Percentiles rank a stretch among this genome's conserved stretches.
These are phyloP conservation scores for Phytophthora brassicae DNA, from an alignment of 352 stramenopile genomes.

Conservation along the genomic window DNA sequence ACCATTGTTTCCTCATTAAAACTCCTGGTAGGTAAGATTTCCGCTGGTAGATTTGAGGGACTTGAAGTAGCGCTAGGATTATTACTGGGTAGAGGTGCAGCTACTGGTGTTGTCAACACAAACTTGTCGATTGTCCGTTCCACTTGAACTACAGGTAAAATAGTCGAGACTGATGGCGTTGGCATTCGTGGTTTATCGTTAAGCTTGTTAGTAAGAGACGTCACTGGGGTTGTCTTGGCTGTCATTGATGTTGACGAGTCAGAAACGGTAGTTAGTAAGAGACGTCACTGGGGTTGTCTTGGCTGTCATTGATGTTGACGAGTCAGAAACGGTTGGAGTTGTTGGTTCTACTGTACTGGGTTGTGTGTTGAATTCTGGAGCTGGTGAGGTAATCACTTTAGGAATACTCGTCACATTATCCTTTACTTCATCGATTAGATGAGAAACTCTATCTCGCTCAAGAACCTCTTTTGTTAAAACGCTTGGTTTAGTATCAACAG, in stretches of 20 bases:
- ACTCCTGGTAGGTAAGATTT: background rate
- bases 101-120: conserved; percentile 6
- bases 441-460: background rate
- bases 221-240: background rate
- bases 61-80: background rate
- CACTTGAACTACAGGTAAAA: conserved; percentile 24
- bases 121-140: conserved; percentile 19
- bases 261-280: too few species aligned
- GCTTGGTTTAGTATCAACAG: background rate
- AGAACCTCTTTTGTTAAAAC: background rate
- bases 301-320: too few species aligned
- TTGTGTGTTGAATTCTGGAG: too few species aligned
- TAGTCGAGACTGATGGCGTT: conserved; percentile 17
- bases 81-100: background rate
- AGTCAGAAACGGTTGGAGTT: too few species aligned
- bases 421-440: background rate
- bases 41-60: background rate
- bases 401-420: background rate
- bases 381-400: background rate
- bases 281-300: background rate
- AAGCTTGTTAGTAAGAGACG: background rate
- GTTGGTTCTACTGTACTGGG: too few species aligned
- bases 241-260: background rate
- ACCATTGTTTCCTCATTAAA: background rate
- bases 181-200: background rate